phyloP scores from a whole-genome alignment of 352 stramenopile species.

The Phytophthora fragariaefolia region DNA sequence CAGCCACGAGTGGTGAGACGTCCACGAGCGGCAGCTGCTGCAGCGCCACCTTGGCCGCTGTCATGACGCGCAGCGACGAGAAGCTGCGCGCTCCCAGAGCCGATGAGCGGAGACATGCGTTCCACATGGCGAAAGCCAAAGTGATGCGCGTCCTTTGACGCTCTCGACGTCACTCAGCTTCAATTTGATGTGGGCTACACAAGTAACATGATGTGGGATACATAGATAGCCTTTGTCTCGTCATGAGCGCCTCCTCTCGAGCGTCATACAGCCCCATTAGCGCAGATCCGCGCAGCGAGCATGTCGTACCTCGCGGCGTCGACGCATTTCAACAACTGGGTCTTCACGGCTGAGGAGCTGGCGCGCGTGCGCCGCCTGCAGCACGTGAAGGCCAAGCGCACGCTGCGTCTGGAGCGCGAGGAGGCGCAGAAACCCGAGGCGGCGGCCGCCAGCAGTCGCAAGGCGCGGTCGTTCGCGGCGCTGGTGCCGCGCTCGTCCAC shows the following conservation, averaged over 20 bases:
- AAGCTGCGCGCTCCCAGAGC: conserved; percentile 11
- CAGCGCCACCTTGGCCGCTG: conserved; percentile 53
- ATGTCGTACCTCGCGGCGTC: conserved; percentile 88
- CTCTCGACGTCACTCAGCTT: background rate
- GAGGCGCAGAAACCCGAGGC: conserved; percentile 40
- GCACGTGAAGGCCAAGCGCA: conserved; percentile 66
- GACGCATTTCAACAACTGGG: conserved; percentile 92
- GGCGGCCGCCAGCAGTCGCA: conserved; percentile 40
- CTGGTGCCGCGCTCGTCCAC: conserved; percentile 71
- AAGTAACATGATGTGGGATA: background rate
- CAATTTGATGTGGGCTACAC: background rate
- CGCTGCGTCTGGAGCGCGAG: conserved; percentile 72
- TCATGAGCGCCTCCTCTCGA: background rate
- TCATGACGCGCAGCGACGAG: conserved; percentile 49
- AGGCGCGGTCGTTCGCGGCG: conserved; percentile 82
- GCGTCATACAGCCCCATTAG: conserved; percentile 5
- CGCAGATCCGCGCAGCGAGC: background rate
- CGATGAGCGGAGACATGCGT: conserved; percentile 1
- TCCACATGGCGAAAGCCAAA: conserved; percentile 24
- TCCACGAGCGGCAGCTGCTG: conserved; percentile 72
- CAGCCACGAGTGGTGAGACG: conserved; percentile 61
- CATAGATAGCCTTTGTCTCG: background rate
- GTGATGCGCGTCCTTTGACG: conserved; percentile 1
- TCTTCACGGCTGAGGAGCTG: conserved; percentile 78
- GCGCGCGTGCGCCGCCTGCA: conserved; percentile 60